Evolutionary conservation across 2,329 filamentous ascomycete genomes (phyloP).

Genomic region (Aureobasidium zeae): DNA sequence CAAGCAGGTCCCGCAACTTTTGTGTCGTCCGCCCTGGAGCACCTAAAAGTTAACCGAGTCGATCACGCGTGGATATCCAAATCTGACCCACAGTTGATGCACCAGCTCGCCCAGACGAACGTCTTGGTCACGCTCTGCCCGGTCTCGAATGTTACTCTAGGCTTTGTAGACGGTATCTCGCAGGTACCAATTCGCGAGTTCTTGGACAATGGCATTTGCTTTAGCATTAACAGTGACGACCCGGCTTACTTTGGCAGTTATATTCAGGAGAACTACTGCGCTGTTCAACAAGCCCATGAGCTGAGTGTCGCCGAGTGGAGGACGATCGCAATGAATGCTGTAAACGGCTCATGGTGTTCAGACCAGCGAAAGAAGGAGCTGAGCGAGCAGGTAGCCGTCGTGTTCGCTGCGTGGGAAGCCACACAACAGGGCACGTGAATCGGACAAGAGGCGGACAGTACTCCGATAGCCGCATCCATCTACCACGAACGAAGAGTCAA

Average conservation of each 20-base stretch:
- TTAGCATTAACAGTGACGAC: constrained; percentile 14
- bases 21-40: constrained; percentile 2
- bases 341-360: constrained; percentile 11
- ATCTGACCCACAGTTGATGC: constrained; percentile 5
- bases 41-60: neutral
- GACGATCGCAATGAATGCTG: neutral
- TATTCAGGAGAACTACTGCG: constrained; percentile 12
- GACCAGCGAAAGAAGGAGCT: neutral
- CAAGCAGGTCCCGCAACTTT: constrained; percentile 3
- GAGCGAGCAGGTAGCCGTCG: neutral
- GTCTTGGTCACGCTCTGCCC: constrained; percentile 13
- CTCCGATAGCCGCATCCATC: no score
- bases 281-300: neutral
- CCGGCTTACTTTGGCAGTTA: constrained; percentile 12
- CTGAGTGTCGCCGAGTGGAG: neutral
- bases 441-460: no score
- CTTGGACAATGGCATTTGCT: neutral
- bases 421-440: no score
- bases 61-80: constrained; percentile 13
- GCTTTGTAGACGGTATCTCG: constrained; percentile 1
- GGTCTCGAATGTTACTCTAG: constrained; percentile 9
- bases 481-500: no score
- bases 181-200: constrained; percentile 3
- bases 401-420: neutral
- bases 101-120: constrained; percentile 3